Evolutionary conservation across 1,284 basidiomycete species (phyloP), one percentile per base, ranked within the genome.

Genomic region (Tilletia indica): DNA sequence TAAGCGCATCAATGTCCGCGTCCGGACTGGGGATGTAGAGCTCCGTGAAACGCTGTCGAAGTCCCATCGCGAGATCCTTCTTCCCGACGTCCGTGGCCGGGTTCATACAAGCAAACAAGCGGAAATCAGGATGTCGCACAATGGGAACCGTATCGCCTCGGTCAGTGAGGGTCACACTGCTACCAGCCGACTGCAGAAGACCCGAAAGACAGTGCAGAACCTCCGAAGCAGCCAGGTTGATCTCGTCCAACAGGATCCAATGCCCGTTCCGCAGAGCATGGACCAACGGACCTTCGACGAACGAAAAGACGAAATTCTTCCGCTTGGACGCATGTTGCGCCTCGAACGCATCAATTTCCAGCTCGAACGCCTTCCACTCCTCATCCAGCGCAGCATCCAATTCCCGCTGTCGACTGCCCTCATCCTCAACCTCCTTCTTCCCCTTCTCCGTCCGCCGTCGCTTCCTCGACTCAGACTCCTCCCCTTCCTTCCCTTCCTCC

Each of bases 31-130:
- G 90, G 3, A 98, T 95, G 81, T 96, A 95, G 68, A 99, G 89
- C 85, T 99, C 97, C 1, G 94, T 98, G 86, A 99, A 99, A 42
- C 93, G 90, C 6, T 91, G 90, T 47, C 96, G 91, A 64, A 99
- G 91, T 77, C 92, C 92, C 0, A 92, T 90, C 11, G 94, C 93
- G 0, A 99, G 89, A 80, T 98, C 96, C 81, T 94, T 96, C 87
- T 99, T 99, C 70, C 97, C 97, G 25, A 98, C 93, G 77, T 99
- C 97, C 2, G 96, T 99, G 0, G 97, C 97, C 1, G 97, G 97
- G 82, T 99, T 99, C 97, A 99, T 99, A 84, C 97, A 99, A 1
- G 94, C 95, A 81, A 99, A 99, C 8, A 99, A 87, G 36, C 96
- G 91, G 86, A 99, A 99, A 79, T 97, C 91, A 21, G 93, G 90